These are phyloP conservation scores for Phytophthora sansomeana DNA, from an alignment of 352 stramenopile genomes.

Conservation along the genomic window DNA sequence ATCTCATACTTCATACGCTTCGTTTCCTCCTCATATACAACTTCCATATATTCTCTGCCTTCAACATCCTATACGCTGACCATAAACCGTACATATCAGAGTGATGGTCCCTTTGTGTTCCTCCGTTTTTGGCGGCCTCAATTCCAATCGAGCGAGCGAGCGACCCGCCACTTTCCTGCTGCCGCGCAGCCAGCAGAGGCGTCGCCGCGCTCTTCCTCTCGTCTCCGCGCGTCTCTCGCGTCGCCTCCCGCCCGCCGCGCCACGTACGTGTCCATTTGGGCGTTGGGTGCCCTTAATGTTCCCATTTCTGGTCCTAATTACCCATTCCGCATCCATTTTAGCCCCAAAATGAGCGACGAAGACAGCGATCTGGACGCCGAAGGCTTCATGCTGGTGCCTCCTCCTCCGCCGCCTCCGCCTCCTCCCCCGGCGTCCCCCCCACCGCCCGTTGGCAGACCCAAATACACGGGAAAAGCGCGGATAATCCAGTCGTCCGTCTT, in stretches of 20 bases:
- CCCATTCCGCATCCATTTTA: not conserved
- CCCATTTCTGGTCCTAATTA: constrained; percentile 11
- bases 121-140: constrained; percentile 33
- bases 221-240: not conserved
- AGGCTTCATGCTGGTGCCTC: constrained; percentile 26
- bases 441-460: constrained; percentile 12
- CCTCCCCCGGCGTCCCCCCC: constrained; percentile 15
- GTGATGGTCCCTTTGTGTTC: constrained; percentile 17
- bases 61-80: constrained; percentile 1
- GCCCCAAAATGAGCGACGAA: constrained; percentile 35
- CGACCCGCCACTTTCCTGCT: constrained; percentile 27
- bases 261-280: not conserved
- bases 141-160: constrained; percentile 39
- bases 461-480: constrained; percentile 43
- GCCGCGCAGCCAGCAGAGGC: constrained; percentile 4
- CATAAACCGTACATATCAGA: constrained; percentile 21
- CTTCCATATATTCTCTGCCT: not conserved
- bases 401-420: constrained; percentile 12
- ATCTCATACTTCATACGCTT: constrained; percentile 13
- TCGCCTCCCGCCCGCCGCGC: not conserved
- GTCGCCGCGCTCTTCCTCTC: not conserved
- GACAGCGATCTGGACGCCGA: constrained; percentile 38
- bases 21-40: constrained; percentile 13
- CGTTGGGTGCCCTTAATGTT: not conserved
- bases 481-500: constrained; percentile 43